phyloP scores from a whole-genome alignment of 805 yeast species.

The Zygosaccharomyces bailii region DNA sequence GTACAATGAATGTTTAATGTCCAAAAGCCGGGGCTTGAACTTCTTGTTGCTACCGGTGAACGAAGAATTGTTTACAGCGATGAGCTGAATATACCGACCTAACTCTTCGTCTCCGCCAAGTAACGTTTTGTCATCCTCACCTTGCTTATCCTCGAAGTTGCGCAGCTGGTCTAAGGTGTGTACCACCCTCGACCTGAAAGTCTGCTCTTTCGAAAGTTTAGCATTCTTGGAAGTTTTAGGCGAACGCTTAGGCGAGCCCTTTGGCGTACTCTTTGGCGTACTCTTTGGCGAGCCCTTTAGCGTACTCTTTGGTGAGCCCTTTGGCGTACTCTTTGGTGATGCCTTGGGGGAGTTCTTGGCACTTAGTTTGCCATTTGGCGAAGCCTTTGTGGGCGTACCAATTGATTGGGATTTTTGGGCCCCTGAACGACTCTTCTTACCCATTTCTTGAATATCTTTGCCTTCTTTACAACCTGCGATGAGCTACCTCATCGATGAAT shows the following conservation, averaged over 20 bases:
- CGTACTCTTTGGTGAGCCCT: conserved; percentile 15
- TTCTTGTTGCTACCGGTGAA: conserved; percentile 51
- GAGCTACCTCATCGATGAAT: conserved; percentile 9
- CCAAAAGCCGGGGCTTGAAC: conserved; percentile 52
- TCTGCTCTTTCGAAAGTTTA: conserved; percentile 18
- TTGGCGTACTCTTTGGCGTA: conserved; percentile 19
- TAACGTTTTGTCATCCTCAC: conserved; percentile 38
- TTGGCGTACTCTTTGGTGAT: conserved; percentile 17
- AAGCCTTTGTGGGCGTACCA: conserved; percentile 19
- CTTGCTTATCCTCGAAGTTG: conserved; percentile 48
- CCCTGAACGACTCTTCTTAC: conserved; percentile 21
- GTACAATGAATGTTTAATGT: conserved; percentile 37
- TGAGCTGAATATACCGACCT: conserved; percentile 49
- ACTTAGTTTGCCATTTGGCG: no score
- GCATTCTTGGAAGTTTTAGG: conserved; percentile 16
- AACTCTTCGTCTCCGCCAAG: conserved; percentile 58
- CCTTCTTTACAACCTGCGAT: conserved; percentile 1
- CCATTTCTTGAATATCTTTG: conserved; percentile 13
- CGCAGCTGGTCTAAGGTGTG: conserved; percentile 65
- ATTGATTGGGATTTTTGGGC: conserved; percentile 13
- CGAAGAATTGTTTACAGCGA: conserved; percentile 62
- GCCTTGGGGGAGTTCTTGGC: no score
- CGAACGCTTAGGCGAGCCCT: conserved; percentile 19
- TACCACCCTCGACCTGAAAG: conserved; percentile 29
- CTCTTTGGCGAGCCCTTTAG: conserved; percentile 16